These are phyloP conservation scores for Gracilaria caudata DNA, from an alignment of 23 red algal genomes.

Conservation along the genomic window DNA sequence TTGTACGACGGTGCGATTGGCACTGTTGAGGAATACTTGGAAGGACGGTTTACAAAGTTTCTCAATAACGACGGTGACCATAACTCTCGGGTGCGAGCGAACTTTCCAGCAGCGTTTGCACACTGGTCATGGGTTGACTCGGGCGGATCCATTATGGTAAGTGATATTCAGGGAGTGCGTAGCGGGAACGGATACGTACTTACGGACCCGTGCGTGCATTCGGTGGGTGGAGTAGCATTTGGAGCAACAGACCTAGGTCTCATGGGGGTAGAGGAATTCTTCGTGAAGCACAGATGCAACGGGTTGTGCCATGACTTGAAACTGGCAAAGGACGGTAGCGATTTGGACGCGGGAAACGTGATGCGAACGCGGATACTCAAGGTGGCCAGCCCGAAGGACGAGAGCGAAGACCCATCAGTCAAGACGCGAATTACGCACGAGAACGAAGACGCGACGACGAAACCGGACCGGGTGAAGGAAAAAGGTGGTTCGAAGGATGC, in stretches of 20 bases:
- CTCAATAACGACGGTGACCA: slow-evolving; percentile 57
- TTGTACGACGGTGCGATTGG: slow-evolving; percentile 56
- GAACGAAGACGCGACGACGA: neutral
- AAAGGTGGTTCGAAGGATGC: neutral
- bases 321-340: slow-evolving; percentile 13
- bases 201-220: slow-evolving; percentile 68
- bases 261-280: slow-evolving; percentile 46
- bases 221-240: slow-evolving; percentile 17
- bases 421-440: slow-evolving; percentile 30
- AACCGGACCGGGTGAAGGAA: neutral
- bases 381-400: neutral
- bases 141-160: slow-evolving; percentile 45
- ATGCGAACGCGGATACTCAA: slow-evolving; percentile 22
- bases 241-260: slow-evolving; percentile 48
- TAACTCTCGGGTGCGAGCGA: slow-evolving; percentile 20
- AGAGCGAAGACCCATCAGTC: slow-evolving; percentile 21
- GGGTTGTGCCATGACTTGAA: slow-evolving; percentile 46
- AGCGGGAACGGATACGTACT: slow-evolving; percentile 43
- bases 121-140: slow-evolving; percentile 70
- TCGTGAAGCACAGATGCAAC: slow-evolving; percentile 55
- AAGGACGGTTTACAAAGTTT: slow-evolving; percentile 64
- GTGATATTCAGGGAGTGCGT: slow-evolving; percentile 63
- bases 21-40: slow-evolving; percentile 50
- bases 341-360: slow-evolving; percentile 5
- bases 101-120: slow-evolving; percentile 65